A percentile compares a stretch with the other conserved stretches of the same genome.
These are phyloP conservation scores for Kwoniella bestiolae DNA, from an alignment of 768 basidiomycete species.

Conservation along the genomic window DNA sequence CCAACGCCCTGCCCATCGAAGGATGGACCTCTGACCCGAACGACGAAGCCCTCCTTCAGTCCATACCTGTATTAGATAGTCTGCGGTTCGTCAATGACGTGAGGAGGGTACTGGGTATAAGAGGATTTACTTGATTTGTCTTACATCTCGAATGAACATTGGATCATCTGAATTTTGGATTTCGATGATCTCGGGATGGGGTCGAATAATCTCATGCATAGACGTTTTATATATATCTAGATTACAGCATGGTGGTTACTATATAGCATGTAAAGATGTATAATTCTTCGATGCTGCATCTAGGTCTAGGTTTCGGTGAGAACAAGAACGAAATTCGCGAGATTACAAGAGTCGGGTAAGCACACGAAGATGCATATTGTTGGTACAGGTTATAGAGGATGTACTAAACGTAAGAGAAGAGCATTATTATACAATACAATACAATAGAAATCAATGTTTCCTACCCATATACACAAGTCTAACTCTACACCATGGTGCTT, in stretches of 20 bases:
- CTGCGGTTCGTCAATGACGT: slow-evolving; percentile 95
- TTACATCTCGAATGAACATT: too few species aligned
- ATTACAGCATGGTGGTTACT: background rate
- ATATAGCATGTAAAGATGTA: background rate
- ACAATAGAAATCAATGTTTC: too few species aligned
- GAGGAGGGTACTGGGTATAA: slow-evolving; percentile 80
- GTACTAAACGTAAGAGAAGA: too few species aligned
- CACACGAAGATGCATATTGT: too few species aligned
- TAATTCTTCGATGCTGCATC: too few species aligned
- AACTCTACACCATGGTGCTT: too few species aligned
- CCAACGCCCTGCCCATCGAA: slow-evolving; percentile 98
- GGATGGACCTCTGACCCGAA: slow-evolving; percentile 98
- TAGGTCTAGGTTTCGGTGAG: too few species aligned
- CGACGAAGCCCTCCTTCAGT: slow-evolving; percentile 93
- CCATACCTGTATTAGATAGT: slow-evolving; percentile 93
- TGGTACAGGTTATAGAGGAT: too few species aligned
- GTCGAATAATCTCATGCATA: background rate
- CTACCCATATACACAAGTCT: too few species aligned
- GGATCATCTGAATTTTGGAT: background rate
- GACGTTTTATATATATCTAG: background rate
- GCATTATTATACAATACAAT: too few species aligned
- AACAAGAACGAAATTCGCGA: too few species aligned
- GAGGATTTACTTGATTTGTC: slow-evolving; percentile 59
- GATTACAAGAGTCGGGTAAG: too few species aligned
- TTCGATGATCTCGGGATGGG: background rate